Conservation (phyloP, 2,329 filamentous ascomycete genomes). For the Paecilomyces variotii region DNA sequence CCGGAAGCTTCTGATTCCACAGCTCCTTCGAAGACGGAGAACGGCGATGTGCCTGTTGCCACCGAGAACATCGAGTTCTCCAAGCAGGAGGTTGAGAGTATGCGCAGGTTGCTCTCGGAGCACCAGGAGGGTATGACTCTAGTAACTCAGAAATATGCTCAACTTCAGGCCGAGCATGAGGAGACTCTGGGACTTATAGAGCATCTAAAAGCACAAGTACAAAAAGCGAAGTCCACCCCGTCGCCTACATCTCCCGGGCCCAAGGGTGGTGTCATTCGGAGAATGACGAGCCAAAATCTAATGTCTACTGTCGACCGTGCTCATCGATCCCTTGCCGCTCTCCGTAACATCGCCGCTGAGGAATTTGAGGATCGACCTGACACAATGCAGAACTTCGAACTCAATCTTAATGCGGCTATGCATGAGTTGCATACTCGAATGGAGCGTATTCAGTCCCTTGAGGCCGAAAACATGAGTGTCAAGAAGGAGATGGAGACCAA, state of each 20-base stretch:
- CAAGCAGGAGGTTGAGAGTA: constrained; percentile 59
- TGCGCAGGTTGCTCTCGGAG: constrained; percentile 64
- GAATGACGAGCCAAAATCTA: constrained; percentile 86
- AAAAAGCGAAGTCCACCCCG: constrained; percentile 63
- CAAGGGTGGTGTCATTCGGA: constrained; percentile 72
- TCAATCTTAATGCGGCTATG: constrained; percentile 86
- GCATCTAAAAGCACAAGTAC: constrained; percentile 78
- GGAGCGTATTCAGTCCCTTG: constrained; percentile 82
- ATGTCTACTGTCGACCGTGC: constrained; percentile 75
- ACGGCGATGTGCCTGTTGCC: constrained; percentile 14
- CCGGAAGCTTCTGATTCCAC: constrained; percentile 57
- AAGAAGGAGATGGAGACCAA: constrained; percentile 97
- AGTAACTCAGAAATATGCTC: constrained; percentile 69
- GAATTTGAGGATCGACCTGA: constrained; percentile 78
- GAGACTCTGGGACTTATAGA: constrained; percentile 80
- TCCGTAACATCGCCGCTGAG: constrained; percentile 80
- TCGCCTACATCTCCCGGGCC: constrained; percentile 39
- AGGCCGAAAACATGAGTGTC: constrained; percentile 70
- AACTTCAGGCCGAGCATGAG: constrained; percentile 74
- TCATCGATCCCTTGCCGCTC: constrained; percentile 79
- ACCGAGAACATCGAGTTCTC: constrained; percentile 38
- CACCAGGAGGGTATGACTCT: constrained; percentile 68
- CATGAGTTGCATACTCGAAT: constrained; percentile 81
- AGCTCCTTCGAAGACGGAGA: constrained; percentile 22
- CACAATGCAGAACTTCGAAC: constrained; percentile 82